Conservation (phyloP, 352 stramenopile species). For the Elongisporangium prolatum region DNA sequence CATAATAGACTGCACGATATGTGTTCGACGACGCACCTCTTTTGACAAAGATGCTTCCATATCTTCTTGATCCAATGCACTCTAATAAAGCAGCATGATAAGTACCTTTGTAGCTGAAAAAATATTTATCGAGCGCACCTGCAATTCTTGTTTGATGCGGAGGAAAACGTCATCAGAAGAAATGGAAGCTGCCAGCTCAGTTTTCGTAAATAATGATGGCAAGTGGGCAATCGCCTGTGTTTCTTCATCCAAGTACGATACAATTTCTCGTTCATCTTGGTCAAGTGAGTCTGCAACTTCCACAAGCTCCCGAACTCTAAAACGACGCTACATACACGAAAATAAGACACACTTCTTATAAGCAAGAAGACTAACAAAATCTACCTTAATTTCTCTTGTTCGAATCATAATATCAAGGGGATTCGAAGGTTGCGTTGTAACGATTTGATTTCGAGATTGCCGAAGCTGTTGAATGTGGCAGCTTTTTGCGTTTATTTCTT, state of each 20-base stretch:
- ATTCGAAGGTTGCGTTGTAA: constrained; percentile 15
- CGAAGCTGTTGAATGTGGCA: constrained; percentile 31
- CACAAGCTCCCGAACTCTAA: constrained; percentile 29
- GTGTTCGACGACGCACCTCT: constrained; percentile 42
- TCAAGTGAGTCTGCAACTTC: constrained; percentile 24
- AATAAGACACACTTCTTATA: background rate
- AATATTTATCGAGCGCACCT: constrained; percentile 22
- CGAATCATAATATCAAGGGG: constrained; percentile 45
- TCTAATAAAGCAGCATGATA: constrained; percentile 16
- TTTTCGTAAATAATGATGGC: constrained; percentile 27
- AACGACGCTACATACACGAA: constrained; percentile 25
- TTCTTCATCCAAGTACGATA: constrained; percentile 28
- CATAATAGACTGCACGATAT: constrained; percentile 45
- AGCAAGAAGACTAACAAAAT: background rate
- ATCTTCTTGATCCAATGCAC: constrained; percentile 48
- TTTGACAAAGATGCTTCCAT: constrained; percentile 42
- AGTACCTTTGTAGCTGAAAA: background rate
- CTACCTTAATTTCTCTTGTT: constrained; percentile 54
- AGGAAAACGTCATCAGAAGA: constrained; percentile 20
- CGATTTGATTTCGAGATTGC: constrained; percentile 12
- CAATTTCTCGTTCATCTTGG: constrained; percentile 33
- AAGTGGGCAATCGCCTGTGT: constrained; percentile 25
- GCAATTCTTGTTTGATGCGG: constrained; percentile 31
- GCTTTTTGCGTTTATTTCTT: constrained; percentile 35
- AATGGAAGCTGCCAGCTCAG: constrained; percentile 18